A percentile compares a stretch with the other conserved stretches of the same genome.
Conservation (phyloP, 345 rosid genomes). For the Populus deltoides region DNA sequence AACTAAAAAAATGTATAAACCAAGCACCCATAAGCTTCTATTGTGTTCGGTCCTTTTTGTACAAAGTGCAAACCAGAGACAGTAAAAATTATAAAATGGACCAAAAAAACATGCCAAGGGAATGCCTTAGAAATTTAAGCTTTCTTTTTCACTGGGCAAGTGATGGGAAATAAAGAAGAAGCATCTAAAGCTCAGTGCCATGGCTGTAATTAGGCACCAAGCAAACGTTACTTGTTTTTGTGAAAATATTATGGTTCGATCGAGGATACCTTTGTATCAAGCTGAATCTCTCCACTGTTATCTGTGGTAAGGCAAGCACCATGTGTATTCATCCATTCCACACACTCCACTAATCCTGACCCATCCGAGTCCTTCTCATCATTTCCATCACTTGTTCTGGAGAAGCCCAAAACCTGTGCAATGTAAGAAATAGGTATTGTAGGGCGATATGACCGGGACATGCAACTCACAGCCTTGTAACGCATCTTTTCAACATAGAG, state of each 20-base stretch:
- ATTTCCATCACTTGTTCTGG: conserved; percentile 42
- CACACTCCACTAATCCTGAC: conserved; percentile 53
- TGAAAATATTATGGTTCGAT: not conserved
- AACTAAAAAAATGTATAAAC: not conserved
- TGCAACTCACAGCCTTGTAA: conserved; percentile 81
- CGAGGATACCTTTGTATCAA: conserved; percentile 70
- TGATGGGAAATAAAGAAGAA: not conserved
- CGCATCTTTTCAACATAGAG: conserved; percentile 90
- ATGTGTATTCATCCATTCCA: conserved; percentile 86
- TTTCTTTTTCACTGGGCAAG: not conserved
- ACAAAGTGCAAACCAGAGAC: not conserved
- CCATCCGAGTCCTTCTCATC: conserved; percentile 56
- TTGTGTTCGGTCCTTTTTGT: not conserved
- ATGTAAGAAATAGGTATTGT: conserved; percentile 70
- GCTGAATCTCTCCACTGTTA: conserved; percentile 62
- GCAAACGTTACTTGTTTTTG: not conserved
- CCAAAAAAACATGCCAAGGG: not conserved
- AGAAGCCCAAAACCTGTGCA: conserved; percentile 72
- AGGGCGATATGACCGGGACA: conserved; percentile 90
- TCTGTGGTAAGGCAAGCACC: conserved; percentile 68
- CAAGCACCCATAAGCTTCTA: not conserved
- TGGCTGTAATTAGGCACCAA: not conserved
- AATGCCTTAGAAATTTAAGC: not conserved
- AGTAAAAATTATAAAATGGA: not conserved
- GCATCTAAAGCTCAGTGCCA: not conserved